Base-by-base conservation (phyloP, 768 basidiomycete genomes). In the Trametes maxima region DNA sequence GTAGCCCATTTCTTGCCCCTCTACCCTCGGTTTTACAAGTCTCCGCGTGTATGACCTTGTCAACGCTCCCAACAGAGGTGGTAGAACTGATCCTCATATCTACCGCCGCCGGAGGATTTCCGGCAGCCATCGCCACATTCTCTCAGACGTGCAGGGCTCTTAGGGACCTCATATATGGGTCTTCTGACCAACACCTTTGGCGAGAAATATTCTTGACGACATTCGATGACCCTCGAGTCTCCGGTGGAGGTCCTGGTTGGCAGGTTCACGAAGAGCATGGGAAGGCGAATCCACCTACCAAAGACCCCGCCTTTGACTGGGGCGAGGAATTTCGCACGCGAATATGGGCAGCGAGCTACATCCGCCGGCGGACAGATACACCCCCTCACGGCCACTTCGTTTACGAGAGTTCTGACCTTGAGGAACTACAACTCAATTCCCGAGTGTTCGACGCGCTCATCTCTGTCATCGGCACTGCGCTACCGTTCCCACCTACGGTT, bases 161-260 rank as follows among this genome's bases (percentile, higher is more conserved):
- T 54, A 65, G 58, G 37, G 46, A 62, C 12, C 70, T 77, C 40
- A 69, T 78, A 11, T 75, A 78, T 63, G 59, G 68, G 24, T 57
- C 70, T 13, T 19, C 54, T 1, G 74, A 76, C 59, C 60, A 66
- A 11, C 73, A 78, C 60, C 69, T 79, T 14, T 79, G 78, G 78
- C 70, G 75, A 14, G 63, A 69, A 33, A 63, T 78, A 61, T 79
- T 77, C 72, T 72, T 78, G 39, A 45, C 62, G 16, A 48, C 64
- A 10, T 78, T 78, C 48, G 78, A 79, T 53, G 70, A 77, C 60
- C 76, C 75, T 1, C 65, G 69, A 7, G 37, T 39, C 25, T 49
- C 42, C n/a, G 52, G 65, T 1, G 59, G 60, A 2, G 64, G 64
- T 2, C 59, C 59, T 2, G 59, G 59, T 6, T 60, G 64, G 59